Base-by-base conservation (phyloP, 208 protist species). In the Wallacemonas sp. region DNA sequence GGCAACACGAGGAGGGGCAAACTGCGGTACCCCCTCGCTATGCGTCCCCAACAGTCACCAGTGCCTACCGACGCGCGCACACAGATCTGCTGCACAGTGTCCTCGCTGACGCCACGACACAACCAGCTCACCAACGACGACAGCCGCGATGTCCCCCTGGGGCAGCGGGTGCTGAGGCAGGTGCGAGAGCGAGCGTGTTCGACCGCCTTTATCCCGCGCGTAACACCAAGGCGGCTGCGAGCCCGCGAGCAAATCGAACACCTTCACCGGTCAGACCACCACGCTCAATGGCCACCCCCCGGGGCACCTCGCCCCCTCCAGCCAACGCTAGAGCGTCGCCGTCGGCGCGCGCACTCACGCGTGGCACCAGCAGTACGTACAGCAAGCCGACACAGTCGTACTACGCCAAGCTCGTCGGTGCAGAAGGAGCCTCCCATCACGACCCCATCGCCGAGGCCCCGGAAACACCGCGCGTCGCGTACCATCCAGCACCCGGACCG, bases 371-470 rank as follows among this genome's bases (percentile, higher is more conserved):
- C n/a, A n/a, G n/a, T n/a, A 27, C 15, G n/a, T 90, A 83, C 73
- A 76, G 79, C 39, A 76, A 71, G 34, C 72, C 82, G 15, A 94
- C 88, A 17, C 57, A 78, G 65, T 89, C 88, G 1, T 91, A 69
- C 44, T 71, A 63, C 21, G 81, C 88, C 2, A 81, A 81, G 65
- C 59, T 89, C n/a, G 58, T 68, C 13, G 76, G 29, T 41, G 38
- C 62, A 17, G 37, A 44, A 22, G 46, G 62, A 0, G 24, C 22
- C 12, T 17, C 54, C 13, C 37, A 27, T 0, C 36, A 50, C 42
- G 82, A 88, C 61, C 50, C 52, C 8, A 36, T 83, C 24, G 68
- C 55, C 12, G 29, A 71, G 21, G 52, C 70, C 17, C 77, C 76
- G 6, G 44, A 65, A 33, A 94, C 84, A 19, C 77, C 84, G 5